Evolutionary conservation across 2,329 filamentous ascomycete genomes (phyloP).

Genomic region (Botrytis medusae): DNA sequence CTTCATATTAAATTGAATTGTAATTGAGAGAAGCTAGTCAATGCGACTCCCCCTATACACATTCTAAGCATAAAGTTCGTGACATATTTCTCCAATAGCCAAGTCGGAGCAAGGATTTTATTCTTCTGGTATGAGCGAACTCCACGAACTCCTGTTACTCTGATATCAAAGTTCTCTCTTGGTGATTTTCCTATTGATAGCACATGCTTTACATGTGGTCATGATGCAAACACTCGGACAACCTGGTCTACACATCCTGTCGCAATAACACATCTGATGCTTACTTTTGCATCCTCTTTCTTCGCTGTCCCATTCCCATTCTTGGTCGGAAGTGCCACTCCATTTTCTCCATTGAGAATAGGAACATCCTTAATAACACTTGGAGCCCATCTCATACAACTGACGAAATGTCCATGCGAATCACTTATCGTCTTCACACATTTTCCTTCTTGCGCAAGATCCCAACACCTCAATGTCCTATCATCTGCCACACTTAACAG

Average conservation of each 20-base stretch:
- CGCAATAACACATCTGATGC: slow-evolving; percentile 81
- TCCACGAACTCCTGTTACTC: slow-evolving; percentile 14
- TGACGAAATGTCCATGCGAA: slow-evolving; percentile 81
- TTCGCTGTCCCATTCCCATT: slow-evolving; percentile 49
- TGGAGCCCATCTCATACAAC: slow-evolving; percentile 84
- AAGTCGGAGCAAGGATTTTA: slow-evolving; percentile 15
- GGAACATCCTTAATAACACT: slow-evolving; percentile 62
- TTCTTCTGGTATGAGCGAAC: slow-evolving; percentile 19
- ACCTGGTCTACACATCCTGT: slow-evolving; percentile 83
- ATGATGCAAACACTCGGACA: slow-evolving; percentile 71
- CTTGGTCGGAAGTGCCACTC: slow-evolving; percentile 33
- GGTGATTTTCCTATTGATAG: slow-evolving; percentile 16
- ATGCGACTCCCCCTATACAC: background rate
- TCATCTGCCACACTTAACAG: slow-evolving; percentile 84
- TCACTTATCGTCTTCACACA: slow-evolving; percentile 80
- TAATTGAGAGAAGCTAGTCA: slow-evolving; percentile 12
- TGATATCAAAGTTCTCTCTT: background rate
- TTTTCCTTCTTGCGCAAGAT: slow-evolving; percentile 84
- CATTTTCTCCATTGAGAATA: slow-evolving; percentile 49
- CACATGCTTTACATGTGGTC: slow-evolving; percentile 25
- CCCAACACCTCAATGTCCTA: slow-evolving; percentile 92
- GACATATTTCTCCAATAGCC: slow-evolving; percentile 18
- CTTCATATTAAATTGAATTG: slow-evolving; percentile 19
- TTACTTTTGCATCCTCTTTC: slow-evolving; percentile 51
- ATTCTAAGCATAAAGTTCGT: slow-evolving; percentile 19